Base-by-base conservation (phyloP, 495 filamentous ascomycete species). In the Hypoxylon subgilvum region DNA sequence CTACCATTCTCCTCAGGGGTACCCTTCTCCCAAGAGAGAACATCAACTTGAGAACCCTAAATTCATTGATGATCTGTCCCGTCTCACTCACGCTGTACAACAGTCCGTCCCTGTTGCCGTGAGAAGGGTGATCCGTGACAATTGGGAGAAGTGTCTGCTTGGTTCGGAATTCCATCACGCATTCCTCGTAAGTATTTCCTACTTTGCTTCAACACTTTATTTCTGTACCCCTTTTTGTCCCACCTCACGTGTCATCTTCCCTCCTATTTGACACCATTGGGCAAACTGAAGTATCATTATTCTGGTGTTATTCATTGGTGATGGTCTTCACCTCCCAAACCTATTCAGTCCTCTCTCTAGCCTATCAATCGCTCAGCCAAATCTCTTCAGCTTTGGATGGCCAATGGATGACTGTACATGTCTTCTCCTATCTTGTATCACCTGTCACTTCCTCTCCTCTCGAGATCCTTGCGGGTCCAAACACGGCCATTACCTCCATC, bases 131-230 rank as follows among this genome's bases (percentile, higher is more conserved):
- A 53, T 80, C 6, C 70, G 78, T 6, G 76, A 79, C 36, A 72
- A 78, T 48, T 80, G 78, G 78, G 69, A 78, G 41, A 78, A 77
- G 45, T 78, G 73, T 31, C 52, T 79, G n/a, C 52, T 78, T n/a
- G 78, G 78, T 13, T 75, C 74, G 44, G 78, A 81, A 38, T 81
- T 79, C 54, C 78, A 81, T 48, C 70, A 75, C 23, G 74, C 76
- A 10, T 81, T 79, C 51, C 44, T 79, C 47, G 78, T 81, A 60
- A 77, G 77, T 74, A 8, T 35, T 23, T 30, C 21, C 19, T 34
- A 13, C 31, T 12, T 12, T 12, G 3, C 6, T 13, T 34, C 31
- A 13, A 6, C 8, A 4, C n/a, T 3, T 34, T 34, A 6, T 34
- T 13, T 10, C 31, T 12, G 31, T n/a, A n/a, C n/a, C n/a, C n/a